Evolutionary conservation across 176 grass and related monocot genomes (phyloP).

Genomic region (Thinopyrum elongatum): DNA sequence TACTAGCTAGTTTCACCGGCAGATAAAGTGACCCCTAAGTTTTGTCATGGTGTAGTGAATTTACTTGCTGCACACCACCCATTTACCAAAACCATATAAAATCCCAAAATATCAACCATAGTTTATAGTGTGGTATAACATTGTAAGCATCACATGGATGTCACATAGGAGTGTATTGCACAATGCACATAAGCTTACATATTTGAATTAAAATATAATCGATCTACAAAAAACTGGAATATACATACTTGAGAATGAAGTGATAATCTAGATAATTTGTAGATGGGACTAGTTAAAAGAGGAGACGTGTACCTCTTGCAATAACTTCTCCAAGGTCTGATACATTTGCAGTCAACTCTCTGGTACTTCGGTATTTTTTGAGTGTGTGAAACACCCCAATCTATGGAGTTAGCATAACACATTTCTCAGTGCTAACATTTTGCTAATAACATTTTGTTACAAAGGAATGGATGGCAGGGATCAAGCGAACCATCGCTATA

Average conservation of each 20-base stretch:
- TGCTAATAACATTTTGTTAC: neutral
- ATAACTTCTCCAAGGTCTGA: neutral
- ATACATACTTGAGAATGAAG: neutral
- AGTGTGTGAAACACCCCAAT: neutral
- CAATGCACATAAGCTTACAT: neutral
- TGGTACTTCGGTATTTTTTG: neutral
- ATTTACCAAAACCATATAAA: too few species aligned
- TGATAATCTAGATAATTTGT: neutral
- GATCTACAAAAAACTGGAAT: neutral
- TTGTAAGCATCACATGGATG: too few species aligned
- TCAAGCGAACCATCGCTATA: neutral
- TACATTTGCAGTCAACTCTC: neutral
- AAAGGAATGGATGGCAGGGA: neutral
- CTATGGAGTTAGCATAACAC: neutral
- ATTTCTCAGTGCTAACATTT: neutral
- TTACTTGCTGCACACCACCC: too few species aligned
- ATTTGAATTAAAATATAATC: neutral
- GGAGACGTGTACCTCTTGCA: neutral
- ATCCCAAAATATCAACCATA: too few species aligned
- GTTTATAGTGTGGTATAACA: too few species aligned
- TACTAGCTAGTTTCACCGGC: too few species aligned
- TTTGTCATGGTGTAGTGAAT: too few species aligned
- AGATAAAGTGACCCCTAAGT: too few species aligned
- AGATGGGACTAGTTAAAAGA: neutral
- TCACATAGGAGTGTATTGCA: too few species aligned